These are phyloP conservation scores for Rhododendron vialii DNA, from an alignment of 148 eudicot genomes.

Conservation along the genomic window DNA sequence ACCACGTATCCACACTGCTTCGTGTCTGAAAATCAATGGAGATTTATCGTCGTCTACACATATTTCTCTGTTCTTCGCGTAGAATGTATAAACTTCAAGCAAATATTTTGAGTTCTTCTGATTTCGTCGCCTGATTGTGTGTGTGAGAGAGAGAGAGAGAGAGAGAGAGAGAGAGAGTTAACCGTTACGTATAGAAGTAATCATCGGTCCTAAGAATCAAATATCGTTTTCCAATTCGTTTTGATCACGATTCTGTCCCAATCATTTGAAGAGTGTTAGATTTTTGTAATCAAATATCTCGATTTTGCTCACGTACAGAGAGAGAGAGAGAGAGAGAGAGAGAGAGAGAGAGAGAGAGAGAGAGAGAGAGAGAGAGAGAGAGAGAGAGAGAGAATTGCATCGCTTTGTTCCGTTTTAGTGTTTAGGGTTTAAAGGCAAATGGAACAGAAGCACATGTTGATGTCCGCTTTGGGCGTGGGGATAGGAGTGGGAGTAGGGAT, in stretches of 20 bases:
- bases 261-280: not conserved
- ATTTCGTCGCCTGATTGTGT: not conserved
- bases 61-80: not conserved
- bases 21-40: not conserved
- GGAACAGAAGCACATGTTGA: conserved; percentile 69
- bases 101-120: not conserved
- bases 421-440: conserved; percentile 17
- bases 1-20: not conserved
- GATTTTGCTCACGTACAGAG: too few relatives aligned
- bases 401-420: not conserved
- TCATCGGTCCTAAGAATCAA: not conserved
- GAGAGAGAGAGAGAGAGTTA: not conserved
- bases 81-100: not conserved
- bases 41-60: not conserved
- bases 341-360: not conserved
- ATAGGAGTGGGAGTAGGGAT: conserved; percentile 89
- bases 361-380: not conserved
- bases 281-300: not conserved
- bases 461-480: conserved; percentile 88
- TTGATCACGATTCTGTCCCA: not conserved
- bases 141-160: too few relatives aligned
- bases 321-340: not conserved
- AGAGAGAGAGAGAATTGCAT: not conserved
- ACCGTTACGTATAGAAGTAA: not conserved
- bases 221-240: too few relatives aligned